A percentile compares a stretch with the other conserved stretches of the same genome.
These are phyloP conservation scores for Mortierella hygrophila DNA, from an alignment of 192 early-diverging fungal genomes.

Conservation along the genomic window DNA sequence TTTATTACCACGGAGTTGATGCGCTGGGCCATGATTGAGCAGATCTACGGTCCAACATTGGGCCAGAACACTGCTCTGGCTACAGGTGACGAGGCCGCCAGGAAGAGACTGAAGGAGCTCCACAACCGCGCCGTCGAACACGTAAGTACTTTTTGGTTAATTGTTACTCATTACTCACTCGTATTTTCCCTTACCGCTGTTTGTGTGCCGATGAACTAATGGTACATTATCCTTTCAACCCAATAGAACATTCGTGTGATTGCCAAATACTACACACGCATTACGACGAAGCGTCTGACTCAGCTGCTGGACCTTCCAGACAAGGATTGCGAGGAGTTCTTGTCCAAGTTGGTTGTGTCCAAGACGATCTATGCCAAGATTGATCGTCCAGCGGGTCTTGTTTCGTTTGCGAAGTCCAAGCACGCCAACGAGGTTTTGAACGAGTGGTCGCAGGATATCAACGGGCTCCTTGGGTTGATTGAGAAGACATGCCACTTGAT, in stretches of 20 bases:
- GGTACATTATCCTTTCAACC: background rate
- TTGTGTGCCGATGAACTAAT: background rate
- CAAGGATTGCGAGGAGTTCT: constrained; percentile 90
- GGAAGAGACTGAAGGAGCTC: constrained; percentile 84
- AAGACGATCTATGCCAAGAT: constrained; percentile 98
- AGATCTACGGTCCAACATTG: constrained; percentile 86
- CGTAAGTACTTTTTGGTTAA: constrained; percentile 56
- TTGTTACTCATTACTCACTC: background rate
- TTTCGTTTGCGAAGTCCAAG: constrained; percentile 87
- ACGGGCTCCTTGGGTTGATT: constrained; percentile 88
- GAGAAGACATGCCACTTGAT: constrained; percentile 96
- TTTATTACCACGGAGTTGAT: constrained; percentile 95
- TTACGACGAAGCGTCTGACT: constrained; percentile 86
- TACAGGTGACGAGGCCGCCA: constrained; percentile 77
- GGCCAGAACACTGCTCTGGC: constrained; percentile 83
- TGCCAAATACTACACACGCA: constrained; percentile 94
- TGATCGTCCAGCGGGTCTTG: constrained; percentile 91
- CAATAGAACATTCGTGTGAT: constrained; percentile 92
- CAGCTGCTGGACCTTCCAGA: constrained; percentile 89
- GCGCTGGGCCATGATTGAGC: constrained; percentile 95
- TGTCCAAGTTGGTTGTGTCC: constrained; percentile 93
- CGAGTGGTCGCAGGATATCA: constrained; percentile 93
- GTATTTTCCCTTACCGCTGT: background rate
- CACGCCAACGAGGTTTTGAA: constrained; percentile 93
- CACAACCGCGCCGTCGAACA: constrained; percentile 98